Evolutionary conservation across 129 eudicot genomes (phyloP).

Genomic region (Lactuca sativa): DNA sequence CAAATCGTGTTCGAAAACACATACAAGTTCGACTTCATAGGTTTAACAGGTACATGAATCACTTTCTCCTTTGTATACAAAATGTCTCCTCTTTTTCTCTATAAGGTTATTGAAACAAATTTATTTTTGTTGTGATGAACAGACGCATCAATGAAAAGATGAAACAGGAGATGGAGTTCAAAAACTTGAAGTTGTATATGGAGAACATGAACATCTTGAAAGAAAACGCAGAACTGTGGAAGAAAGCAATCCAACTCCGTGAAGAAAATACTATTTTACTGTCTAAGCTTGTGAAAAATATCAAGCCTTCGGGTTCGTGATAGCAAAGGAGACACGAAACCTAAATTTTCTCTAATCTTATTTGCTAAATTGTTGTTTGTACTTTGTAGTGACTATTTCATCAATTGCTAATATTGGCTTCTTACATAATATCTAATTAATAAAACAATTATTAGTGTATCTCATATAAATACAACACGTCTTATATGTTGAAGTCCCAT

Average conservation of each 20-base stretch:
- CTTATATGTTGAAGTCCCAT: no score
- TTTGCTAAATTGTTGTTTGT: background rate
- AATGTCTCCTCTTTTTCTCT: background rate
- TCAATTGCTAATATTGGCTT: background rate
- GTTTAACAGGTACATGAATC: constrained; percentile 40
- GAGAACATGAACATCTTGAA: constrained; percentile 64
- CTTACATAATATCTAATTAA: background rate
- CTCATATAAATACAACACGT: background rate
- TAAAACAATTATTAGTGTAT: constrained; percentile 5
- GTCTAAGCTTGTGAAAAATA: constrained; percentile 47
- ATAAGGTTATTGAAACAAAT: background rate
- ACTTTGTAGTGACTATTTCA: constrained; percentile 7
- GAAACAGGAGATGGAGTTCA: constrained; percentile 48
- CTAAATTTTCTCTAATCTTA: background rate
- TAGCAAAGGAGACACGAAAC: background rate
- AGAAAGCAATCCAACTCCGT: constrained; percentile 60
- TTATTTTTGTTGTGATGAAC: constrained; percentile 23
- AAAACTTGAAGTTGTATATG: constrained; percentile 80
- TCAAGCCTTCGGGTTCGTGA: background rate
- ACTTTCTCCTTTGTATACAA: background rate
- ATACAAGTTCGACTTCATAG: constrained; percentile 36
- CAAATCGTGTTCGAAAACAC: constrained; percentile 30
- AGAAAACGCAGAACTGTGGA: constrained; percentile 67
- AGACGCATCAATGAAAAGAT: constrained; percentile 28
- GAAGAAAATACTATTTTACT: constrained; percentile 57